A percentile compares a stretch with the other conserved stretches of the same genome.
These are phyloP conservation scores for Ceratocystis destructans DNA, from an alignment of 2,329 filamentous ascomycete species.

Conservation along the genomic window DNA sequence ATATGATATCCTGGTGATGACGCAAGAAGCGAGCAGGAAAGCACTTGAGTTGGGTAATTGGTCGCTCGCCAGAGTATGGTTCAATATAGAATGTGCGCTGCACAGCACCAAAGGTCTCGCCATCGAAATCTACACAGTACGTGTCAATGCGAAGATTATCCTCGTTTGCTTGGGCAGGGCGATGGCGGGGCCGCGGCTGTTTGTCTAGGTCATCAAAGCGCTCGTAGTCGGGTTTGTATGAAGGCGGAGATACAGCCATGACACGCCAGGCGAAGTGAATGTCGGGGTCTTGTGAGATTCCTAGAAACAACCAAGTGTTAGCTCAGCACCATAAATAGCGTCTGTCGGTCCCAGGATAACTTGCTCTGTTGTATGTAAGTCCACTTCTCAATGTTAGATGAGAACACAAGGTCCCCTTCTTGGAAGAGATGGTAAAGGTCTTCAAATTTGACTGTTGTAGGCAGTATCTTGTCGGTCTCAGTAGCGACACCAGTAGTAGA, in stretches of 20 bases:
- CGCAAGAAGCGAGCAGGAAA: neutral
- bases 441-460: neutral
- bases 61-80: neutral
- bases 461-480: neutral
- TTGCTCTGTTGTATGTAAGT: neutral
- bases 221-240: neutral
- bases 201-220: conserved; percentile 4
- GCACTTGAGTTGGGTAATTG: neutral
- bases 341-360: neutral
- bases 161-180: neutral
- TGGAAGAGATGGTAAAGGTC: neutral
- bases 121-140: neutral
- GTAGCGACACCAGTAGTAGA: neutral
- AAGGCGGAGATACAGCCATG: conserved; percentile 19
- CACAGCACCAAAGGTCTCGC: neutral
- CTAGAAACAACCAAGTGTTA: neutral
- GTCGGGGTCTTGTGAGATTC: conserved; percentile 23
- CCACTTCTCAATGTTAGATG: neutral
- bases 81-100: neutral
- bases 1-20: neutral
- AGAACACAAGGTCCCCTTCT: neutral
- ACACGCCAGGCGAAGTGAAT: conserved; percentile 31
- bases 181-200: neutral
- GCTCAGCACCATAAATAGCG: neutral
- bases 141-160: neutral